Base-by-base conservation (phyloP, 176 grass and related monocot species). In the Pontederia crassipes region DNA sequence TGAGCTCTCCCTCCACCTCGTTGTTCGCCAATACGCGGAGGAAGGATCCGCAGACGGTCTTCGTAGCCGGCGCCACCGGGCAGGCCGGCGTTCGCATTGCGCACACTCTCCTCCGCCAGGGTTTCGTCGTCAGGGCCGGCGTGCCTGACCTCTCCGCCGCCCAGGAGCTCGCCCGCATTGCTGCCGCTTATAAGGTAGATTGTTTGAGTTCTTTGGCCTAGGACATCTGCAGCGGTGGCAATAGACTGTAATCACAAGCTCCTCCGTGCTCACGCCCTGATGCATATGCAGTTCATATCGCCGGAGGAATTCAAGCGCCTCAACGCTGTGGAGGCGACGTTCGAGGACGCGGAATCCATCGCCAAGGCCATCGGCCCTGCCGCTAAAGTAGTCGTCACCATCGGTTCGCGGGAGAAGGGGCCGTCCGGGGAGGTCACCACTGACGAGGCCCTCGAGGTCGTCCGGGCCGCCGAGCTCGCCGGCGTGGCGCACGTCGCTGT, bases 321-420 rank as follows among this genome's bases (percentile, higher is more conserved):
- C 18, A 91, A 97, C 40, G 87, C 92, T 4, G 87, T 97, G 20
- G 70, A 88, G 75, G 82, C 87, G 40, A 35, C 17, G 59, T 88
- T 78, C 14, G 61, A 57, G 17, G 84, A 97, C 57, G 71, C 81
- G 3, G 83, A 88, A 60, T 70, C 87, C 14, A 97, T 97, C 51
- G 84, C 92, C 50, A 91, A 97, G 86, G 77, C 92, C 78, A 97
- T 91, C 66, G 92, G 84, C 2, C 73, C 92, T 11, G 92, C 92
- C 7, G 60, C 81, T 17, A 97, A 91, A 76, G 87, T 97, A 62
- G 92, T 97, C 58, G 77, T 97, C 62, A 97, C 87, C 29, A 64
- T 91, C n/a, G 66, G 84, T 27, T 59, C 67, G 0, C 51, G 55
- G 28, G 92, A 97, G 83, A 88, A 88, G 15, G 83, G 79, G 1